Conservation (phyloP, 352 stramenopile genomes). For the Globisporangium orthogonon region DNA sequence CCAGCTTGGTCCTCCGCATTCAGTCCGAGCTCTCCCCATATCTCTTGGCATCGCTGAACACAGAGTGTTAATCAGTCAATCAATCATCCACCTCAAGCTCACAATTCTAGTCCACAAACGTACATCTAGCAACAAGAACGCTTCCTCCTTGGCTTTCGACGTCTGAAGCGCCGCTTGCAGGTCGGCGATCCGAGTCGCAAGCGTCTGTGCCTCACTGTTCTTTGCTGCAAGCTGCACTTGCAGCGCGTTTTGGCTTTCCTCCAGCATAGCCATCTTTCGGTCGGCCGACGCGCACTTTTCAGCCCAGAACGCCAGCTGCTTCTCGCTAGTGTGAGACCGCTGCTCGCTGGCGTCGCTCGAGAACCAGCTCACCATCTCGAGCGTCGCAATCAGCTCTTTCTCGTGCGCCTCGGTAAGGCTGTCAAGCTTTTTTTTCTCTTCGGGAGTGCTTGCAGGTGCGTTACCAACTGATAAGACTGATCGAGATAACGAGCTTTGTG, state of each 20-base stretch:
- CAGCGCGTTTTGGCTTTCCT: constrained; percentile 18
- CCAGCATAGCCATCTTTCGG: constrained; percentile 15
- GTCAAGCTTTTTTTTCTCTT: constrained; percentile 14
- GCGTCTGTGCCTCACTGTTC: constrained; percentile 16
- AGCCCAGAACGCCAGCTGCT: constrained; percentile 11
- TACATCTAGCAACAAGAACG: constrained; percentile 53
- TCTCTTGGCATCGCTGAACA: constrained; percentile 53
- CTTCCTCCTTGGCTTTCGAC: constrained; percentile 52
- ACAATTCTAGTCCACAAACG: constrained; percentile 5
- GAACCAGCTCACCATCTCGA: constrained; percentile 36
- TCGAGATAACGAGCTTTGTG: too few relatives aligned
- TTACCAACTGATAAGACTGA: too few relatives aligned
- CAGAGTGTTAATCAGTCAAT: not conserved
- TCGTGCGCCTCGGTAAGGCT: constrained; percentile 24
- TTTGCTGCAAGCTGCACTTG: constrained; percentile 21
- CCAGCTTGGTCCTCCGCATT: constrained; percentile 38
- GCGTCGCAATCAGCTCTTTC: constrained; percentile 21
- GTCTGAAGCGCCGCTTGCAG: constrained; percentile 32
- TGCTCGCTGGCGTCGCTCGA: constrained; percentile 18
- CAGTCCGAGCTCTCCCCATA: constrained; percentile 56
- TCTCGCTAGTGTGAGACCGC: constrained; percentile 4
- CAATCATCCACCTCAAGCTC: not conserved
- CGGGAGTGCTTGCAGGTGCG: not conserved
- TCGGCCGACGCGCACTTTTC: constrained; percentile 14
- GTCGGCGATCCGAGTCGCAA: constrained; percentile 19